Base-by-base conservation (phyloP, 2,329 filamentous ascomycete genomes). In the Capronia coronata region DNA sequence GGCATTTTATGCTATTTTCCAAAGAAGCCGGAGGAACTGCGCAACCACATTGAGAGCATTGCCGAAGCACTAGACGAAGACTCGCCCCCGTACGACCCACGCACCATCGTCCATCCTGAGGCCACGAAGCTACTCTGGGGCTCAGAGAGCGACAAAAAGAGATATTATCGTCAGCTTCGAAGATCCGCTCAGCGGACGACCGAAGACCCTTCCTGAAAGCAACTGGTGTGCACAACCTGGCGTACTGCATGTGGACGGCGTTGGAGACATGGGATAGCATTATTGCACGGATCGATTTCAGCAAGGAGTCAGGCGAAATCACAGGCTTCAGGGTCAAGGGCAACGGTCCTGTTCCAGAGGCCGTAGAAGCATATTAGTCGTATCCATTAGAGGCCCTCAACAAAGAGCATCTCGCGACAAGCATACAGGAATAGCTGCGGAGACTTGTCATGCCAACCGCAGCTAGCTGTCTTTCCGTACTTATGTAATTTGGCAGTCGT, bases 121-220 rank as follows among this genome's bases (percentile, higher is more conserved):
- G 89, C 90, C 1, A 83, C 86, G 34, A 87, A 83, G 66, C 72
- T 97, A 39, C 93, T 84, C 64, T 98, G 93, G 91, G 89, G 89
- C 2, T 76, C 76, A 2, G 69, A 78, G 0, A 84, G 89, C 2
- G 84, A 91, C 46, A 86, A 86, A 64, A 95, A 90, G 68, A 70
- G 80, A 57, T 97, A 97, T 70, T 89, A 86, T 61, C 80, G 91
- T 46, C 80, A 81, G 54, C 74, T 97, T 54, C 45, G 58, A 41
- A 50, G 59, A 34, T 60, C 56, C 7, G 56, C 54, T 25, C 52
- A 60, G 47, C 48, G 48, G 16, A 54, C 46, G 7, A 50, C 47
- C 7, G 56, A 58, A 41, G 52, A 49, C 8, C 19, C n/a, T 22
- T 37, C 8, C 6, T 19, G 30, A n/a, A n/a, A n/a, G n/a, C n/a